A percentile compares a stretch with the other conserved stretches of the same genome.
phyloP scores from a whole-genome alignment of 352 stramenopile genomes.

The Pythium scleroteichum region DNA sequence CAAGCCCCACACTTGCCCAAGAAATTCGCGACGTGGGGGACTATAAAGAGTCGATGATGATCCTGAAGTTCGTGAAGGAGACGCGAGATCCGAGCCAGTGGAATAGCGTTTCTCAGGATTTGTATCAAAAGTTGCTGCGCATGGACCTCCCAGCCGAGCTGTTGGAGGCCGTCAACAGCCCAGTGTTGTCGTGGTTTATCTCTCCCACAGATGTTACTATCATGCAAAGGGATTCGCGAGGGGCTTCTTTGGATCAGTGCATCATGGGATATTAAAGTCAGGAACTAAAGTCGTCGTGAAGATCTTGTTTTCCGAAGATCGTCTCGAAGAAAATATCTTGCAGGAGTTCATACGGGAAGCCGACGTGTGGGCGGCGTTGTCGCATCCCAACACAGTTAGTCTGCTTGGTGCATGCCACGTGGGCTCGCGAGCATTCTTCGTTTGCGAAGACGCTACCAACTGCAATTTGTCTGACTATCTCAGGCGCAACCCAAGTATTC shows the following conservation, averaged over 20 bases:
- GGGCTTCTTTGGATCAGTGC: conserved; percentile 1
- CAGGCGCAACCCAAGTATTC: background rate
- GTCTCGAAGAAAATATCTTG: background rate
- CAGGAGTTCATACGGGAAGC: conserved; percentile 54
- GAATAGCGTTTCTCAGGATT: too few species aligned
- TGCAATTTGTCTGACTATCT: conserved; percentile 25
- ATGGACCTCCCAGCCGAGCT: too few species aligned
- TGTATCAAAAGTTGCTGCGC: too few species aligned
- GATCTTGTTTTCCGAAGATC: background rate
- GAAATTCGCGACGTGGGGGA: background rate
- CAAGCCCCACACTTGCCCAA: too few species aligned
- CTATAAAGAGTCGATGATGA: background rate
- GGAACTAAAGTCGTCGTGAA: conserved; percentile 3
- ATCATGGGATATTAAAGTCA: background rate
- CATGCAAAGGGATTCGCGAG: background rate
- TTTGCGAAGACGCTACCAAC: conserved; percentile 28
- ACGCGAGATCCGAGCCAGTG: background rate
- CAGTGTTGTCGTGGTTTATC: conserved; percentile 1
- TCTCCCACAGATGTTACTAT: background rate
- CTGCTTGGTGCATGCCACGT: conserved; percentile 48
- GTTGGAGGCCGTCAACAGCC: background rate
- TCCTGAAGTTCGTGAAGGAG: background rate
- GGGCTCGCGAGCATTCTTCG: conserved; percentile 14
- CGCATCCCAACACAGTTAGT: conserved; percentile 83
- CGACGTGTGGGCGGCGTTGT: conserved; percentile 87